Evolutionary conservation across 2,329 filamentous ascomycete genomes (phyloP).

Genomic region (Pezicula carpinea): DNA sequence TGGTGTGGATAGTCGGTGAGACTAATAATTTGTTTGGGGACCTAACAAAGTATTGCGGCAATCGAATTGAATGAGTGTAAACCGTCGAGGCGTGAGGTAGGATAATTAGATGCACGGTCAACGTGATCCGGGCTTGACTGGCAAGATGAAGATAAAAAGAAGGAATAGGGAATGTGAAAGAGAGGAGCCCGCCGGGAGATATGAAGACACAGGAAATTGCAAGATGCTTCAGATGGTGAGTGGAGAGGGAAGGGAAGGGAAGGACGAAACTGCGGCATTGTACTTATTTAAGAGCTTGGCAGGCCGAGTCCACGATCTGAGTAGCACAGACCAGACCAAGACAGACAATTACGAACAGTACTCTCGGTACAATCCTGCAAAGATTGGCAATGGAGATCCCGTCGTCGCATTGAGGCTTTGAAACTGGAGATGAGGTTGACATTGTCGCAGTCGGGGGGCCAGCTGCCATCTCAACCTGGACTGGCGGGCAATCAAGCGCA

Average conservation of each 20-base stretch:
- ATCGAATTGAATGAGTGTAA: slow-evolving; percentile 23
- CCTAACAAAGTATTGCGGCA: slow-evolving; percentile 8
- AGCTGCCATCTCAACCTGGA: slow-evolving; percentile 20
- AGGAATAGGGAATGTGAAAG: slow-evolving; percentile 25
- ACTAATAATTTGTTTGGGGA: neutral
- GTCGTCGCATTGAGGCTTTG: slow-evolving; percentile 23
- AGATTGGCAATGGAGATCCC: slow-evolving; percentile 25
- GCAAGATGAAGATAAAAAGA: slow-evolving; percentile 24
- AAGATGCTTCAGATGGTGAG: slow-evolving; percentile 19
- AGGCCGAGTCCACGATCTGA: slow-evolving; percentile 6
- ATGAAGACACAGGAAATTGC: slow-evolving; percentile 12
- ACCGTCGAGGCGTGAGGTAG: slow-evolving; percentile 27
- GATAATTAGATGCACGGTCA: slow-evolving; percentile 30
- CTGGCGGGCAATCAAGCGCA: slow-evolving; percentile 14
- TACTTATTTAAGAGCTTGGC: slow-evolving; percentile 29
- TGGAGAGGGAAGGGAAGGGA: slow-evolving; percentile 15
- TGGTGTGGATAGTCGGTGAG: neutral
- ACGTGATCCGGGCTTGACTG: slow-evolving; percentile 31
- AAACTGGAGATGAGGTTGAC: slow-evolving; percentile 26
- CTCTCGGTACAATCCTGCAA: slow-evolving; percentile 9
- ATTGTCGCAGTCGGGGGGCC: slow-evolving; percentile 17
- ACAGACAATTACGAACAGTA: neutral
- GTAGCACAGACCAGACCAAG: too few species aligned
- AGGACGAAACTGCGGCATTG: slow-evolving; percentile 12
- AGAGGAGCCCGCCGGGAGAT: slow-evolving; percentile 23